Percentiles rank a stretch among this genome's conserved stretches.
Conservation (phyloP, 1,284 basidiomycete genomes). For the Ceratobasidium sp. region DNA sequence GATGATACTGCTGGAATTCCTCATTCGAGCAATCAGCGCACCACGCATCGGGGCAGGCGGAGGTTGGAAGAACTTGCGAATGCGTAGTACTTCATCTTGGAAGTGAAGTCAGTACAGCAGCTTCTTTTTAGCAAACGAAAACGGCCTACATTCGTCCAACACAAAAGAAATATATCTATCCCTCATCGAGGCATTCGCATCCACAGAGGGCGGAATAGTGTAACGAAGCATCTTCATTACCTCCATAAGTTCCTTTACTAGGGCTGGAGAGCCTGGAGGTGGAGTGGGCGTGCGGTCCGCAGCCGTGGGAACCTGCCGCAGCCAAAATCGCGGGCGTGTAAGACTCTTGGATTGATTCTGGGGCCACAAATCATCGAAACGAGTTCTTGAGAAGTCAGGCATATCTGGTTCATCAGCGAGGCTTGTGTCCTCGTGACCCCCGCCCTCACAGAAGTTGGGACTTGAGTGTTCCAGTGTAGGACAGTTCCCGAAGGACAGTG, state of each 20-base stretch:
- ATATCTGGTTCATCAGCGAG: no score
- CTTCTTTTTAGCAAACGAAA: background rate
- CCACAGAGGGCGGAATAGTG: slow-evolving; percentile 9
- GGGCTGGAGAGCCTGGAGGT: background rate
- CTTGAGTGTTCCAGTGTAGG: background rate
- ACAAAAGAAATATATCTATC: slow-evolving; percentile 9
- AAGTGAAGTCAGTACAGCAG: background rate
- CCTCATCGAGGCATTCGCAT: background rate
- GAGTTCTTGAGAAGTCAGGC: background rate
- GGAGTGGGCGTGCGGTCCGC: no score
- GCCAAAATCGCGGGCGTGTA: background rate
- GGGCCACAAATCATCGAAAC: slow-evolving; percentile 25
- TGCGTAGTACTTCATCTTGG: slow-evolving; percentile 1
- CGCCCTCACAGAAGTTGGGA: background rate
- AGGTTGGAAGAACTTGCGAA: slow-evolving; percentile 15
- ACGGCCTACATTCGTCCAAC: slow-evolving; percentile 16
- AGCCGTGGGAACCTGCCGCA: background rate
- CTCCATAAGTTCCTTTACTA: background rate
- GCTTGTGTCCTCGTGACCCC: no score
- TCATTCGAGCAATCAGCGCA: background rate
- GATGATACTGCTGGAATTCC: background rate
- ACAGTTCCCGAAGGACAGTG: no score
- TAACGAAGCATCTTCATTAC: background rate
- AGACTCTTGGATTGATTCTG: slow-evolving; percentile 26
- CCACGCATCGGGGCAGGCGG: background rate